Percentiles rank a stretch among this genome's conserved stretches.
Evolutionary conservation across 1,139 yeast species (phyloP).

Genomic region (Pneumocystis oryctolagi): DNA sequence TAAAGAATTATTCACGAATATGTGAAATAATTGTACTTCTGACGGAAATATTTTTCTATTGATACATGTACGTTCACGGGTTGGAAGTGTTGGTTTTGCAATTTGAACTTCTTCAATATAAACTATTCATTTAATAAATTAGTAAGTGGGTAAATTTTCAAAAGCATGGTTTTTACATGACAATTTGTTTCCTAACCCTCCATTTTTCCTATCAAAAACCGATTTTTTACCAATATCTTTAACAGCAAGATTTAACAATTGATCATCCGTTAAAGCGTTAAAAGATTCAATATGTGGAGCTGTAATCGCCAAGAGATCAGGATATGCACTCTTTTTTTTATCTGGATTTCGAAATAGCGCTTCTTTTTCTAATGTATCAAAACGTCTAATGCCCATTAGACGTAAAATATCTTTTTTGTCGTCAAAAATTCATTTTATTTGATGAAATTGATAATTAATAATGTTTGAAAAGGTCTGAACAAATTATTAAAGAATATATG

Average conservation of each 20-base stretch:
- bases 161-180: conserved; percentile 20
- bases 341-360: conserved; percentile 77
- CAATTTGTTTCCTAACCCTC: conserved; percentile 67
- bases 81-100: conserved; percentile 63
- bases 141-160: not conserved
- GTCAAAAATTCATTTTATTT: not conserved
- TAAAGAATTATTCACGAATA: not conserved
- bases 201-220: conserved; percentile 47
- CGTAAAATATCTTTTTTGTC: not conserved
- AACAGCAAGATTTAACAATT: conserved; percentile 69
- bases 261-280: conserved; percentile 88
- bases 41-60: conserved; percentile 77
- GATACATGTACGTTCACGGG: conserved; percentile 60
- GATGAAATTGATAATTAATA: not conserved
- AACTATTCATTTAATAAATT: conserved; percentile 23
- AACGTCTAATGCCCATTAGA: conserved; percentile 27
- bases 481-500: no score
- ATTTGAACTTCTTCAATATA: conserved; percentile 78
- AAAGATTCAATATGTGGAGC: conserved; percentile 92
- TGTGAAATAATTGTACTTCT: conserved; percentile 20
- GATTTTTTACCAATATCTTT: conserved; percentile 77
- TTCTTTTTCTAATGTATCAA: conserved; percentile 82
- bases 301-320: conserved; percentile 74
- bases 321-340: conserved; percentile 65
- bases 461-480: no score